A percentile compares a stretch with the other conserved stretches of the same genome.
Evolutionary conservation across 345 rosid genomes (phyloP).

Genomic region (Psidium friedrichsthalianum): DNA sequence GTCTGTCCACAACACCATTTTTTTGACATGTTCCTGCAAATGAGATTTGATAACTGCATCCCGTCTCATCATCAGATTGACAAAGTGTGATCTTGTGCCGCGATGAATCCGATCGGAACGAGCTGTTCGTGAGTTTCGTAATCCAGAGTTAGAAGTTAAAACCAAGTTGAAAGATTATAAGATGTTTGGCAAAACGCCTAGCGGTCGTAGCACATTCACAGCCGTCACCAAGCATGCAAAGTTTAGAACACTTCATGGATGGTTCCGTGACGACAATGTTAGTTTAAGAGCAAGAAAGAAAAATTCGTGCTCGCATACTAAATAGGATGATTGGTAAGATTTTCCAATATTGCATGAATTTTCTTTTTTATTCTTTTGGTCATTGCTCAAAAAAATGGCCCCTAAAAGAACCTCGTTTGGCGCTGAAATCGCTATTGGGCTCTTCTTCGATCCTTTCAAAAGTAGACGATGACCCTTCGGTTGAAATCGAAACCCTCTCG

Average conservation of each 20-base stretch:
- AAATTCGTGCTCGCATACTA: background rate
- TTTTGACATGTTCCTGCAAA: background rate
- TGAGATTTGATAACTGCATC: background rate
- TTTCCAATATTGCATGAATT: background rate
- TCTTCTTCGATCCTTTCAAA: background rate
- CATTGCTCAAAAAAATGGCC: background rate
- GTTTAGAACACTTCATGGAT: background rate
- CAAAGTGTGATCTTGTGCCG: background rate
- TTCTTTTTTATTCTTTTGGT: background rate
- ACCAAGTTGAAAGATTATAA: background rate
- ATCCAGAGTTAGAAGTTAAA: background rate
- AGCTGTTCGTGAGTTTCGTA: accelerated
- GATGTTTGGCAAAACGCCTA: background rate
- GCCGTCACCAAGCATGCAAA: background rate
- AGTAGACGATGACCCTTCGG: background rate
- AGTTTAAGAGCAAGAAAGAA: background rate
- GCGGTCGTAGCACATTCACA: background rate
- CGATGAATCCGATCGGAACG: background rate
- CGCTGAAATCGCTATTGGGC: background rate
- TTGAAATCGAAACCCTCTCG: background rate
- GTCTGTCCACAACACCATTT: background rate
- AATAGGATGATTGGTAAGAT: background rate
- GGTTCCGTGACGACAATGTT: background rate
- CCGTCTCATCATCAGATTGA: background rate
- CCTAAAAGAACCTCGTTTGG: background rate